phyloP scores from a whole-genome alignment of 202 grass and related monocot species.

The Tripidium arundinaceum region DNA sequence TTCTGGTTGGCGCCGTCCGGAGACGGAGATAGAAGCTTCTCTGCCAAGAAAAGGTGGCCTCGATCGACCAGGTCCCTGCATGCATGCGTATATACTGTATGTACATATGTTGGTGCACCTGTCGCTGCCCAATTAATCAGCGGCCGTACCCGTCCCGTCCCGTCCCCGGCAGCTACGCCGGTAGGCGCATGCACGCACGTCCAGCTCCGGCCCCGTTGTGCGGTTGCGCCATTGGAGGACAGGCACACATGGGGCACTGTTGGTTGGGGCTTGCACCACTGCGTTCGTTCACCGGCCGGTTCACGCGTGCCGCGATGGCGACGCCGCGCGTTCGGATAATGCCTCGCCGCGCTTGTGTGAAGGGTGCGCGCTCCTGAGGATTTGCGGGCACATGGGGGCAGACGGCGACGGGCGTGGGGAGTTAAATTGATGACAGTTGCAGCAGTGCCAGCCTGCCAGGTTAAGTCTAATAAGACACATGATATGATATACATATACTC shows the following conservation, averaged over 20 bases:
- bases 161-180: background rate
- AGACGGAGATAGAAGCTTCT: background rate
- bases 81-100: background rate
- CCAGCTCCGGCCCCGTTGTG: background rate
- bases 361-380: slow-evolving; percentile 21
- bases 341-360: background rate
- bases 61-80: background rate
- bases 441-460: background rate
- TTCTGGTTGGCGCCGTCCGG: slow-evolving; percentile 12
- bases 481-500: too few species aligned
- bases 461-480: too few species aligned
- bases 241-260: slow-evolving; percentile 24
- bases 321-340: background rate
- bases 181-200: background rate
- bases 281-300: too few species aligned
- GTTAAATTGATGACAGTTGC: slow-evolving; percentile 39
- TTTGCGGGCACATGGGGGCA: slow-evolving; percentile 36
- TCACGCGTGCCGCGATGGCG: too few species aligned
- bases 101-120: slow-evolving; percentile 18
- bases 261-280: background rate
- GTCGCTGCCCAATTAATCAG: slow-evolving; percentile 35
- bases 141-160: background rate
- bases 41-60: background rate
- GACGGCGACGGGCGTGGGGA: slow-evolving; percentile 29
- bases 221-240: slow-evolving; percentile 10